phyloP scores from a whole-genome alignment of 192 early-diverging fungal species.

The Entomortierella lignicola region DNA sequence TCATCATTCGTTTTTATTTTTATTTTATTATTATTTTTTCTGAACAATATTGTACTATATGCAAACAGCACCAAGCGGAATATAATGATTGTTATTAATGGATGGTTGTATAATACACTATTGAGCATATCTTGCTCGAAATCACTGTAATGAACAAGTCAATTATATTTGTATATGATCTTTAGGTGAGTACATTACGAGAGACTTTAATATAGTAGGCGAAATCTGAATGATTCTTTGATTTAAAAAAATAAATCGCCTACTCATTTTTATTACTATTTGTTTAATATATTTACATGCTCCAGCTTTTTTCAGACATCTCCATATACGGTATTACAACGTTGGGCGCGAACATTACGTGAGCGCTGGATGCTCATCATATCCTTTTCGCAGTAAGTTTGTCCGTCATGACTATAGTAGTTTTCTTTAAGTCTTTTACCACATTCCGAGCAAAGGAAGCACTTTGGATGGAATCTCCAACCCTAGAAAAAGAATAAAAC shows the following conservation, averaged over 20 bases:
- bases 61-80: background rate
- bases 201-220: too few relatives aligned
- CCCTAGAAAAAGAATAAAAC: conserved; percentile 28
- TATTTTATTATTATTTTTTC: too few relatives aligned
- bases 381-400: conserved; percentile 78
- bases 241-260: too few relatives aligned
- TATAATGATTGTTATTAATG: too few relatives aligned
- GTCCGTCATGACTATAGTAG: conserved; percentile 75
- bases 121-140: too few relatives aligned
- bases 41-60: background rate
- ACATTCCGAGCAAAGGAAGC: conserved; percentile 83
- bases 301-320: too few relatives aligned
- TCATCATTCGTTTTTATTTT: background rate
- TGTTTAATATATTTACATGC: too few relatives aligned
- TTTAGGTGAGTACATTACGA: background rate
- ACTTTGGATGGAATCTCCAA: conserved; percentile 85
- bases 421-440: conserved; percentile 63
- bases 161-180: too few relatives aligned
- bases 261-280: too few relatives aligned
- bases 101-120: too few relatives aligned
- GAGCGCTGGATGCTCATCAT: conserved; percentile 71
- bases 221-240: too few relatives aligned
- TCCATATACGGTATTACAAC: conserved; percentile 63
- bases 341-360: conserved; percentile 64
- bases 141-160: too few relatives aligned